phyloP scores from a whole-genome alignment of 805 yeast species.

The Monosporozyma solicola region DNA sequence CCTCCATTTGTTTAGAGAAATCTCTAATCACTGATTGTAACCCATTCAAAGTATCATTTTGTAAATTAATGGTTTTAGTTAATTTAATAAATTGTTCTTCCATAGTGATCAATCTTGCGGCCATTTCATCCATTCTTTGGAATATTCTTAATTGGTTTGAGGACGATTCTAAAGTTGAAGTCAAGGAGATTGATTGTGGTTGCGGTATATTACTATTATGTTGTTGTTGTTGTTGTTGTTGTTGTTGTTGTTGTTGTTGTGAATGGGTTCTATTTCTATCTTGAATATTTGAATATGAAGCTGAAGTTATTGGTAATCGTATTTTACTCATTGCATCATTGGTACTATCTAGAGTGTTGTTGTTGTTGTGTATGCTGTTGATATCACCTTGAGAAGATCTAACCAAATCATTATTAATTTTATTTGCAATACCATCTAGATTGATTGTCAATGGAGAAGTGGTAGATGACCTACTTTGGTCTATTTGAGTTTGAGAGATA shows the following conservation, averaged over 20 bases:
- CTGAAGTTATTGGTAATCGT: neutral
- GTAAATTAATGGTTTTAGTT: constrained; percentile 17
- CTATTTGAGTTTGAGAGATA: neutral
- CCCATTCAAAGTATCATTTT: constrained; percentile 7
- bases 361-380: neutral
- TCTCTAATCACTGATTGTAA: constrained; percentile 1
- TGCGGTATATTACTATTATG: too few relatives aligned
- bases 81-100: constrained; percentile 25
- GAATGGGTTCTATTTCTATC: neutral
- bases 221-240: neutral
- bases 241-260: neutral
- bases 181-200: constrained; percentile 1
- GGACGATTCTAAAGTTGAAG: constrained; percentile 2
- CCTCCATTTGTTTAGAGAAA: neutral
- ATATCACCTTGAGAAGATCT: neutral
- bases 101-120: constrained; percentile 24
- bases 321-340: neutral
- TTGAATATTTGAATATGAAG: neutral
- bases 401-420: neutral
- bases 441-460: neutral
- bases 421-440: neutral
- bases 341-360: neutral
- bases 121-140: constrained; percentile 28
- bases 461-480: neutral
- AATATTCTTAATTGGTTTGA: constrained; percentile 16